Percentiles rank a stretch among this genome's conserved stretches.
These are phyloP conservation scores for Pluteus cervinus DNA, from an alignment of 768 basidiomycete species.

Conservation along the genomic window DNA sequence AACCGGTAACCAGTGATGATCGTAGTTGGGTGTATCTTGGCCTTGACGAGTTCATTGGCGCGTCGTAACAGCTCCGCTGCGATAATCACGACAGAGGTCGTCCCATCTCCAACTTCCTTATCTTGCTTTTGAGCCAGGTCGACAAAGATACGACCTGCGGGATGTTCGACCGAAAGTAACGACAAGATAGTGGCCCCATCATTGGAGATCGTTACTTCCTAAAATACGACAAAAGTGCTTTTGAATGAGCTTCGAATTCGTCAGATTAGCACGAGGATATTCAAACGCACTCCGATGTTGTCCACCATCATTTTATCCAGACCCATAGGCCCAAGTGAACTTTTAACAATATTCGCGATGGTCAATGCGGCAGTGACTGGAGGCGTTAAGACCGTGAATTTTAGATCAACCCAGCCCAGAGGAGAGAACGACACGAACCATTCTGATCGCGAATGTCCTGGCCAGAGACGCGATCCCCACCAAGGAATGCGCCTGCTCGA, in stretches of 20 bases:
- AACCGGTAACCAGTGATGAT: conserved; percentile 98
- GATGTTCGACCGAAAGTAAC: conserved; percentile 90
- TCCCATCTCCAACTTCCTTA: conserved; percentile 98
- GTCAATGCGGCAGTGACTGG: conserved; percentile 92
- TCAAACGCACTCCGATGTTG: conserved; percentile 79
- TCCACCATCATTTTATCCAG: conserved; percentile 98
- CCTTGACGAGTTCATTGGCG: conserved; percentile 96
- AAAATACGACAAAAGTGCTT: too few species aligned
- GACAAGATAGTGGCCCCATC: conserved; percentile 99
- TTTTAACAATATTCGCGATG: conserved; percentile 97
- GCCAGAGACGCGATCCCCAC: conserved; percentile 89
- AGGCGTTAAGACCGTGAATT: conserved; percentile 8
- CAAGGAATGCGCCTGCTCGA: conserved; percentile 85
- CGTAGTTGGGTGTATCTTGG: conserved; percentile 98
- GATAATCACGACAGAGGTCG: conserved; percentile 96
- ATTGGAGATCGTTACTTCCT: conserved; percentile 99
- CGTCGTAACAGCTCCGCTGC: conserved; percentile 95
- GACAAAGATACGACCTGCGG: conserved; percentile 95
- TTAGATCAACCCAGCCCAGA: conserved; percentile 8
- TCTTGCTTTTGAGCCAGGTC: conserved; percentile 99
- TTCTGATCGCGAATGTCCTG: conserved; percentile 97
- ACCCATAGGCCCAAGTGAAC: conserved; percentile 90
- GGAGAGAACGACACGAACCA: conserved; percentile 44
- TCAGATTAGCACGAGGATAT: conserved; percentile 3
- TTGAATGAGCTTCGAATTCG: conserved; percentile 7